These are phyloP conservation scores for Mycosphaerella arachidis DNA, from an alignment of 2,329 filamentous ascomycete species.

Conservation along the genomic window DNA sequence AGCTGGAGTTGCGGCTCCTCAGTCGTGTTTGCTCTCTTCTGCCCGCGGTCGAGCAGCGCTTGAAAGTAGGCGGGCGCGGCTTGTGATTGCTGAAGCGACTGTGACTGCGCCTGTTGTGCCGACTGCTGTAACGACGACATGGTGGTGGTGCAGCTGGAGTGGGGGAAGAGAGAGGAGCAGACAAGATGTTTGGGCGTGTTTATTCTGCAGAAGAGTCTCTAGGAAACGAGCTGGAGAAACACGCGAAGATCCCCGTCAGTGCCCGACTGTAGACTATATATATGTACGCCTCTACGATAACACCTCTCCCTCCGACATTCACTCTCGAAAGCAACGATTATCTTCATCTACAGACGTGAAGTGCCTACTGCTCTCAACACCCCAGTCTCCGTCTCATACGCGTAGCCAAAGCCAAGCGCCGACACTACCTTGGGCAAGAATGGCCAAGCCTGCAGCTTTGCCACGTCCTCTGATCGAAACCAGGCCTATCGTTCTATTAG, in stretches of 20 bases:
- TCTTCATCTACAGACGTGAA: background rate
- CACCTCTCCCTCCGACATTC: background rate
- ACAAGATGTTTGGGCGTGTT: background rate
- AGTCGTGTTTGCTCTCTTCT: slow-evolving; percentile 61
- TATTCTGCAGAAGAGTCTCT: background rate
- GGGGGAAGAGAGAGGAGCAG: background rate
- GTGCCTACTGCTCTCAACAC: background rate
- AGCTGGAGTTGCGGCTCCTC: slow-evolving; percentile 87
- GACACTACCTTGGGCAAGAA: background rate
- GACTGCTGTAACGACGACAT: slow-evolving; percentile 6
- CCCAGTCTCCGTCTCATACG: background rate
- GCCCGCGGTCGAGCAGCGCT: slow-evolving; percentile 59
- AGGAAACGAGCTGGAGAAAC: background rate
- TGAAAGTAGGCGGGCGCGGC: slow-evolving; percentile 57
- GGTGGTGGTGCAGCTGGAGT: background rate
- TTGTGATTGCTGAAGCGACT: slow-evolving; percentile 5
- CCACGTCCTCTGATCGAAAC: background rate
- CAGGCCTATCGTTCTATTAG: background rate
- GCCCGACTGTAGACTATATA: no score
- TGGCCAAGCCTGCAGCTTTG: background rate
- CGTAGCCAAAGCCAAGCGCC: background rate
- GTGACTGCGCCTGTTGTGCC: background rate
- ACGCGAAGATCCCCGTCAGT: background rate
- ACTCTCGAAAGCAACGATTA: background rate
- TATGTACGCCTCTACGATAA: background rate